These are phyloP conservation scores for Kodamaea sagamina DNA, from an alignment of 805 yeast species.

Conservation along the genomic window DNA sequence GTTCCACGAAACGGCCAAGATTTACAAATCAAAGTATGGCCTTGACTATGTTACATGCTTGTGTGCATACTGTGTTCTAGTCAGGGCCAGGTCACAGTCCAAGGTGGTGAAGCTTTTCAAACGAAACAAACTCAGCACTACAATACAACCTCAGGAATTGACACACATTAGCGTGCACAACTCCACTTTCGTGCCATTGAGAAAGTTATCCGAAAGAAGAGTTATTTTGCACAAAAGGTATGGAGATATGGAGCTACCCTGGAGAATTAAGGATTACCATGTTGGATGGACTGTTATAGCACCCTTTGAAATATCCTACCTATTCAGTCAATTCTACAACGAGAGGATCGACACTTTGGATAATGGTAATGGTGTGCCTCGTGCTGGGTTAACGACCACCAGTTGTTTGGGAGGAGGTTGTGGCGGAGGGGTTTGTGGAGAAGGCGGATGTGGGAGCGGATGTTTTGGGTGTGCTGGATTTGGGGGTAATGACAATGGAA, in stretches of 20 bases:
- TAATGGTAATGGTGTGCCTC: background rate
- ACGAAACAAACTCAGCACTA: background rate
- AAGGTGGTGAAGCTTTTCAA: constrained; percentile 3
- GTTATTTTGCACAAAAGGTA: background rate
- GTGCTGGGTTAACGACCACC: background rate
- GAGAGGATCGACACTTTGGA: background rate
- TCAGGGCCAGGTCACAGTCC: background rate
- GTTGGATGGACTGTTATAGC: background rate
- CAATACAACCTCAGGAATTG: constrained; percentile 22
- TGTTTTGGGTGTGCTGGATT: background rate
- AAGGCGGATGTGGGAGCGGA: background rate
- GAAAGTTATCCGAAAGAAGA: background rate
- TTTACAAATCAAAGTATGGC: constrained; percentile 17
- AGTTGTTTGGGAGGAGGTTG: background rate
- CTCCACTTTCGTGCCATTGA: background rate
- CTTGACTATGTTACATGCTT: constrained; percentile 25
- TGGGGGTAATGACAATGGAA: background rate
- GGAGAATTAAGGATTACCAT: background rate
- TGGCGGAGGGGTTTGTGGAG: constrained; percentile 1
- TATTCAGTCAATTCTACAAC: background rate
- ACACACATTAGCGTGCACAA: constrained; percentile 11
- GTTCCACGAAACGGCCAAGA: constrained; percentile 20
- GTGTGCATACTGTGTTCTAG: constrained; percentile 18
- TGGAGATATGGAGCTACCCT: constrained; percentile 1
- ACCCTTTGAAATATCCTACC: constrained; percentile 3